Evolutionary conservation across 306 rosid species (phyloP).

Genomic region (Gynostemma pentaphyllum): DNA sequence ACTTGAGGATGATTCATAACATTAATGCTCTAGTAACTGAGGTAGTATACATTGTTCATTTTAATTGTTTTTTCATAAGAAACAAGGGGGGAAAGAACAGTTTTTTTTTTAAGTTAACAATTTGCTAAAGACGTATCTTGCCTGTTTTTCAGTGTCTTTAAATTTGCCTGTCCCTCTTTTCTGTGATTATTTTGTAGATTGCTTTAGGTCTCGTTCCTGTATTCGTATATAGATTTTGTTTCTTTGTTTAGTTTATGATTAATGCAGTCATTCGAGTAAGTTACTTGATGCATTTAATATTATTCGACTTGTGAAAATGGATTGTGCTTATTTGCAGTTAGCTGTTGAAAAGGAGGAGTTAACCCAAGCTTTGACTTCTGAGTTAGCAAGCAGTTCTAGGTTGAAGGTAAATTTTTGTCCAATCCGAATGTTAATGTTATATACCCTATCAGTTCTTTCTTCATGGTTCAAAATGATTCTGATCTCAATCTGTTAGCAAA

Average conservation of each 20-base stretch:
- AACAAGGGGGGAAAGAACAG: background rate
- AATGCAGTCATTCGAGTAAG: background rate
- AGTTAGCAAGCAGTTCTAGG: constrained; percentile 66
- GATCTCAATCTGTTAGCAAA: no score
- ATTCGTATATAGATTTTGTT: background rate
- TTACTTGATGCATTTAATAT: constrained; percentile 1
- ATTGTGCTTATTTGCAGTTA: constrained; percentile 37
- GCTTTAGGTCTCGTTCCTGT: background rate
- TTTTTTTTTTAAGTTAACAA: background rate
- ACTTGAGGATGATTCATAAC: constrained; percentile 63
- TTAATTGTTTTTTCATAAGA: background rate
- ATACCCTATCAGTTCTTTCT: background rate
- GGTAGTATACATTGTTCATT: constrained; percentile 35
- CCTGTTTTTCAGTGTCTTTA: background rate
- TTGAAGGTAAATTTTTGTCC: constrained; percentile 47
- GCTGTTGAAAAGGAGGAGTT: constrained; percentile 87
- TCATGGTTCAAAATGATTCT: background rate
- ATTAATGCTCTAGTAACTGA: constrained; percentile 69
- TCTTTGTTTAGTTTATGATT: background rate
- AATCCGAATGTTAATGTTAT: background rate
- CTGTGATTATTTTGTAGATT: background rate
- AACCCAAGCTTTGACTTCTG: constrained; percentile 55
- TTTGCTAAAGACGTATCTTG: background rate
- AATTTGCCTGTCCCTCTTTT: background rate
- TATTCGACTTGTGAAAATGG: background rate